Conservation (phyloP, 805 yeast species). For the Priceomyces medius region DNA sequence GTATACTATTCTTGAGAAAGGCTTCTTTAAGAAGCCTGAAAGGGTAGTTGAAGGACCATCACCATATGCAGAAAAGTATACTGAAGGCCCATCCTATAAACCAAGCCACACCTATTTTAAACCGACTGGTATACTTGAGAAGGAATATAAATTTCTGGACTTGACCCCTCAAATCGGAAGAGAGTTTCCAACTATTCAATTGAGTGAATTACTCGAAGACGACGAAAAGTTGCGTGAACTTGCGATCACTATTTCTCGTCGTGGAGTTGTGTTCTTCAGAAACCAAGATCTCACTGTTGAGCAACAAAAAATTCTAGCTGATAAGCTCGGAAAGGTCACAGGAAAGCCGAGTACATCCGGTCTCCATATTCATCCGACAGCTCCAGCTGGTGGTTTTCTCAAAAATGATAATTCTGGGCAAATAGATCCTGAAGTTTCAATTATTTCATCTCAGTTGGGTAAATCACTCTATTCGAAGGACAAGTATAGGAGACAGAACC, state of each 20-base stretch:
- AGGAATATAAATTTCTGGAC: conserved; percentile 6
- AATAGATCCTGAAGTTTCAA: conserved; percentile 10
- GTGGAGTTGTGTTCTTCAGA: conserved; percentile 10
- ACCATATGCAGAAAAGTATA: conserved; percentile 8
- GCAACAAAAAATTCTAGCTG: conserved; percentile 8
- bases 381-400: conserved; percentile 10
- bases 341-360: conserved; percentile 9
- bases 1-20: conserved; percentile 6
- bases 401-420: conserved; percentile 6
- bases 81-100: conserved; percentile 9
- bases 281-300: conserved; percentile 8
- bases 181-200: conserved; percentile 8
- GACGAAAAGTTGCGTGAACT: conserved; percentile 8
- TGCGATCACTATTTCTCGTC: conserved; percentile 9
- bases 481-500: background rate
- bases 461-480: conserved; percentile 5
- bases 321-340: conserved; percentile 7
- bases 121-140: conserved; percentile 8
- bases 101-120: conserved; percentile 1
- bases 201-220: conserved; percentile 9
- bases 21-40: background rate
- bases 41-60: conserved; percentile 6
- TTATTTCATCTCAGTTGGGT: conserved; percentile 7
- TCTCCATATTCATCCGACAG: conserved; percentile 10
- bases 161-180: conserved; percentile 10